Base-by-base conservation (phyloP, 768 basidiomycete species). In the Phylloporus arenicola region DNA sequence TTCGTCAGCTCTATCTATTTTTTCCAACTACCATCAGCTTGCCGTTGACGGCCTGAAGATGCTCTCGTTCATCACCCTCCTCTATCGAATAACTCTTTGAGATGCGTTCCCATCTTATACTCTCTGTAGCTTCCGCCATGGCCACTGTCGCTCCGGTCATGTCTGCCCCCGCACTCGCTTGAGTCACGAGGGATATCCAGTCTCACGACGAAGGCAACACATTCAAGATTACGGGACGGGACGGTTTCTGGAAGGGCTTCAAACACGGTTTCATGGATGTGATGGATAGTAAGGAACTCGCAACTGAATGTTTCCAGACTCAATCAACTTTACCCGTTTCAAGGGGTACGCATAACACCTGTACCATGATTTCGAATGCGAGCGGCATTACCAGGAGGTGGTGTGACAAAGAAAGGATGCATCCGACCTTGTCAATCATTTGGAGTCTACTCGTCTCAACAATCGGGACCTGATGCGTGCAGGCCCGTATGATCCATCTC, bases 401-500 rank as follows among this genome's bases (percentile, higher is more conserved):
- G 34, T 35, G 14, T 33, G 6, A 12, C 3, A 33, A 33, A n/a
- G n/a, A 35, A 35, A 16, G 6, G 7, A 13, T 35, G n/a, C 34
- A 33, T 33, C 31, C 31, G 31, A 13, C n/a, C n/a, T n/a, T 34
- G 33, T 16, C 16, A 34, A 16, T 16, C 33, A n/a, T 34, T 16
- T 34, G 6, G 33, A 34, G 16, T 34, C 14, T 34, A n/a, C 16
- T 12, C 16, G 16, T 34, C 7, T 14, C 16, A 34, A 34, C 33
- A 34, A 8, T n/a, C 16, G 16, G 16, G 27, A 29, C 27, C 11
- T 30, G 29, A 12, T 30, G 11, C 29, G 11, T 10, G 27, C 6
- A 29, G 27, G 9, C 27, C 8, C 27, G 9, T n/a, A 74, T 12
- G 79, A 76, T 7, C 80, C 81, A 27, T 77, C 88, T 22, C 87